Evolutionary conservation across 805 yeast species (phyloP).

Genomic region (Candida nonsorbophila): DNA sequence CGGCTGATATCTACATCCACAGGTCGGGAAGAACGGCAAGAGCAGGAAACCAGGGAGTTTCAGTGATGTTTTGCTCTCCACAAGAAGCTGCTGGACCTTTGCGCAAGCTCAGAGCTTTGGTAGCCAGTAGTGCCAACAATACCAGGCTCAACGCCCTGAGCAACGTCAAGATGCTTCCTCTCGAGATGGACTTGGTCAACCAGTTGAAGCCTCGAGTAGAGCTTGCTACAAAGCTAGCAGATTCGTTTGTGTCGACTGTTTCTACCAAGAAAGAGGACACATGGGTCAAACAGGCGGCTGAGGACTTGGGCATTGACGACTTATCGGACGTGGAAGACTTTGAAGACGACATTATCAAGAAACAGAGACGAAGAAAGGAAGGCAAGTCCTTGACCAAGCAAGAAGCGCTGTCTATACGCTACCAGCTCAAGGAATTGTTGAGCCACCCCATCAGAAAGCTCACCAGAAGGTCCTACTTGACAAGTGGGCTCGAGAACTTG

Average conservation of each 20-base stretch:
- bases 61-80: conserved; percentile 88
- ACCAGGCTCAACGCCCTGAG: conserved; percentile 29
- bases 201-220: conserved; percentile 66
- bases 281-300: conserved; percentile 90
- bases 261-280: conserved; percentile 62
- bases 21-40: conserved; percentile 99
- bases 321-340: conserved; percentile 54
- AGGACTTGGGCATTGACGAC: conserved; percentile 80
- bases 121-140: conserved; percentile 18
- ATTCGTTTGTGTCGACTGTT: conserved; percentile 55
- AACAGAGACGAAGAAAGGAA: conserved; percentile 50
- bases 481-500: conserved; percentile 72
- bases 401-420: conserved; percentile 42
- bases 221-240: conserved; percentile 72
- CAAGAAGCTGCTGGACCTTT: conserved; percentile 90
- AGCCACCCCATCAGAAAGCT: conserved; percentile 54
- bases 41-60: conserved; percentile 92
- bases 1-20: conserved; percentile 92
- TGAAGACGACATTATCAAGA: conserved; percentile 63
- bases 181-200: conserved; percentile 67
- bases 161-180: conserved; percentile 64
- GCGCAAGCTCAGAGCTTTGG: conserved; percentile 60
- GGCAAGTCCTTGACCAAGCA: conserved; percentile 40
- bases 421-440: conserved; percentile 50
- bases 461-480: conserved; percentile 65